These are phyloP conservation scores for Cucumis sativus DNA, from an alignment of 306 rosid species.

Conservation along the genomic window DNA sequence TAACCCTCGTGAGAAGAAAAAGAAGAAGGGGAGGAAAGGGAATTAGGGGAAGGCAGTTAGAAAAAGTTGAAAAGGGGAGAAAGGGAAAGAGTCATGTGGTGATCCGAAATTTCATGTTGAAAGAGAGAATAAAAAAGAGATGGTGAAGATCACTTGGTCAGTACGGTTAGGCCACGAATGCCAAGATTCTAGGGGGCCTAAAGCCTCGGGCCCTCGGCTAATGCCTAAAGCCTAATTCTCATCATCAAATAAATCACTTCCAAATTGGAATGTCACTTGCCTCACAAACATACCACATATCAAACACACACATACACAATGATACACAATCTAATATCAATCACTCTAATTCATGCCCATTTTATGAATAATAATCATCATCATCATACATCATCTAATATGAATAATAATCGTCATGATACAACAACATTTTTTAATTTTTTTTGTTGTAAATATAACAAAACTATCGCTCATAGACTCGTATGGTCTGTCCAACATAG, in stretches of 20 bases:
- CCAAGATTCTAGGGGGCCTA: constrained; percentile 31
- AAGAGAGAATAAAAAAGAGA: constrained; percentile 11
- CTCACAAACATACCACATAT: constrained; percentile 9
- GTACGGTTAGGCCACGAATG: constrained; percentile 23
- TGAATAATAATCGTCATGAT: too few relatives aligned
- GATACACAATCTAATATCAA: too few relatives aligned
- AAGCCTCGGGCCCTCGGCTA: neutral
- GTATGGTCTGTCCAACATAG: too few relatives aligned
- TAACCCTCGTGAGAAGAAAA: constrained; percentile 24
- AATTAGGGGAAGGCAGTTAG: constrained; percentile 2
- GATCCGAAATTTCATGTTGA: constrained; percentile 37
- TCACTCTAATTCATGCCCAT: too few relatives aligned
- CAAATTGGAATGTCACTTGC: neutral
- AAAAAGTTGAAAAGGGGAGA: constrained; percentile 13
- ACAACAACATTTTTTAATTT: too few relatives aligned
- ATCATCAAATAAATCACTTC: constrained; percentile 5
- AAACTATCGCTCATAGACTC: too few relatives aligned
- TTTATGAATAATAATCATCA: too few relatives aligned
- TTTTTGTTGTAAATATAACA: too few relatives aligned
- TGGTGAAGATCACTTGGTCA: constrained; percentile 33
- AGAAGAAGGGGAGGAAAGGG: neutral
- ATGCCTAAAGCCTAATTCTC: neutral
- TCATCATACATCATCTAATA: too few relatives aligned
- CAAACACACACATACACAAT: constrained; percentile 10
- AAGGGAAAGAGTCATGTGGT: constrained; percentile 62